These are phyloP conservation scores for Lablab purpureus DNA, from an alignment of 306 rosid species.

Conservation along the genomic window DNA sequence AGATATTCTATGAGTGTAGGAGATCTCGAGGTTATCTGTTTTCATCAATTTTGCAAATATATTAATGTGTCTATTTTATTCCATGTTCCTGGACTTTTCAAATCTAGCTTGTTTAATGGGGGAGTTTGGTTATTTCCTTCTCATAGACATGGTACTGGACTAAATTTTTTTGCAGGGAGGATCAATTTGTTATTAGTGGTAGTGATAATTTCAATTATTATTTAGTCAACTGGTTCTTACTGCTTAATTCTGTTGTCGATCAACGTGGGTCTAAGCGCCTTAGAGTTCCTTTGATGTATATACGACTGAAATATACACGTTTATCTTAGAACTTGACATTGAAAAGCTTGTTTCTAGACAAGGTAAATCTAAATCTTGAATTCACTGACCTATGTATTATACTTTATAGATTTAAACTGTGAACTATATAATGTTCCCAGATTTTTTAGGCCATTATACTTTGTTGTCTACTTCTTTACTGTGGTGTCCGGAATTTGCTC, in stretches of 20 bases:
- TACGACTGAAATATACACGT: background rate
- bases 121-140: slow-evolving; percentile 17
- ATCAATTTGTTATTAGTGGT: background rate
- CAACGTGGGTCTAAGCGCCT: background rate
- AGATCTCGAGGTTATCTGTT: slow-evolving; percentile 12
- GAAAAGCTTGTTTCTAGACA: slow-evolving; percentile 12
- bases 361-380: background rate
- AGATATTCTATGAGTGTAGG: background rate
- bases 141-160: slow-evolving; percentile 9
- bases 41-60: background rate
- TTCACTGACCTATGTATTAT: background rate
- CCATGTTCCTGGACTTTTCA: background rate
- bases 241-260: slow-evolving; percentile 34
- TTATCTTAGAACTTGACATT: slow-evolving; percentile 11
- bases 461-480: slow-evolving; percentile 21
- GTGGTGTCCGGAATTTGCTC: slow-evolving; percentile 6
- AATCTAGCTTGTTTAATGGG: slow-evolving; percentile 5
- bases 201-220: background rate
- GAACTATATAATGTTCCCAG: background rate
- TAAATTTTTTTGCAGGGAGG: slow-evolving; percentile 8
- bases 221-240: slow-evolving; percentile 22
- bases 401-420: slow-evolving; percentile 8
- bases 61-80: background rate
- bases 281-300: slow-evolving; percentile 11
- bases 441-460: background rate